Percentiles rank a stretch among this genome's conserved stretches.
phyloP scores from a whole-genome alignment of 495 filamentous ascomycete species.

The Barbatosphaeria neglecta region DNA sequence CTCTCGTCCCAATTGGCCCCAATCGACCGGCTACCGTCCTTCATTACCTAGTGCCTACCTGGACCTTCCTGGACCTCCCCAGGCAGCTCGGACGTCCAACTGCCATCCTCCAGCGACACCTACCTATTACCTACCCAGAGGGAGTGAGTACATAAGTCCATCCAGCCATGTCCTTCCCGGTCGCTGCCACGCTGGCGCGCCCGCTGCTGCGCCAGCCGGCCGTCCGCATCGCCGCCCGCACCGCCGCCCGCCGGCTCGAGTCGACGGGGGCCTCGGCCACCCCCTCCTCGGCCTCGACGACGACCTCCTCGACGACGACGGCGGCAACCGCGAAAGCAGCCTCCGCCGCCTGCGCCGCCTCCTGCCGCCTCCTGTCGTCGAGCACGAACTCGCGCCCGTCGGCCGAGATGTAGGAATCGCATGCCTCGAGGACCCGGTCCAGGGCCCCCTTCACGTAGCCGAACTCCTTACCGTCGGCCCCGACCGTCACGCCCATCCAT shows the following conservation, averaged over 20 bases:
- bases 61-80: no score
- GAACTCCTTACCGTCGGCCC: slow-evolving; percentile 51
- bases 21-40: no score
- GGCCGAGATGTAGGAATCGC: slow-evolving; percentile 80
- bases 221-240: slow-evolving; percentile 26
- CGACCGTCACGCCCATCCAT: slow-evolving; percentile 95
- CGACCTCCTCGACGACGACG: no score
- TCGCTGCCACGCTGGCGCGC: slow-evolving; percentile 22
- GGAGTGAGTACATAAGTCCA: no score
- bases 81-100: no score
- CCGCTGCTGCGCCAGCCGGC: slow-evolving; percentile 19
- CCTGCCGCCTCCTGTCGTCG: slow-evolving; percentile 62
- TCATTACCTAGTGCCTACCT: no score
- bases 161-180: slow-evolving; percentile 6
- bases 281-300: no score
- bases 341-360: slow-evolving; percentile 74
- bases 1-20: neutral
- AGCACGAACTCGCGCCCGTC: slow-evolving; percentile 81
- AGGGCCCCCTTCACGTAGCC: slow-evolving; percentile 94
- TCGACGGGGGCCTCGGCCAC: no score
- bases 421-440: slow-evolving; percentile 73
- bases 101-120: no score
- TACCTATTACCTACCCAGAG: no score
- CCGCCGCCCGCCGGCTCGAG: slow-evolving; percentile 36
- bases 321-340: no score